These are phyloP conservation scores for Artemisia argyi DNA, from an alignment of 129 eudicot species.

Conservation along the genomic window DNA sequence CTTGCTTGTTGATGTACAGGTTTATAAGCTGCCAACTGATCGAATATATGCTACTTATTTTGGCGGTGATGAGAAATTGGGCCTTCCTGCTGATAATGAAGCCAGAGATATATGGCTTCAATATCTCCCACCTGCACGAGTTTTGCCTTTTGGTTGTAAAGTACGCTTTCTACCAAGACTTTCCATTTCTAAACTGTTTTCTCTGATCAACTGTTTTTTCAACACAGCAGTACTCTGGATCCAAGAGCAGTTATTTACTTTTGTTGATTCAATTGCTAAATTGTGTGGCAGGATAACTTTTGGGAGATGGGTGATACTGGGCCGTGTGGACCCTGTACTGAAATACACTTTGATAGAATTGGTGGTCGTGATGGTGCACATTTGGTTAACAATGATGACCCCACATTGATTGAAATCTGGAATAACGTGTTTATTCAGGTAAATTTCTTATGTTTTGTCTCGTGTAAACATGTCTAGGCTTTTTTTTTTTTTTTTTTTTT, in stretches of 20 bases:
- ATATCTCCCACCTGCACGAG: slow-evolving; percentile 66
- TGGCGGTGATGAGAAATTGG: slow-evolving; percentile 93
- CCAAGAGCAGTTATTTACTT: slow-evolving; percentile 7
- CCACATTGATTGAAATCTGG: slow-evolving; percentile 96
- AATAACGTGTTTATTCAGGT: slow-evolving; percentile 98
- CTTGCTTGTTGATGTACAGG: slow-evolving; percentile 44
- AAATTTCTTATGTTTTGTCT: slow-evolving; percentile 9
- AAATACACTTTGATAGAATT: slow-evolving; percentile 90
- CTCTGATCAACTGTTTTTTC: not conserved
- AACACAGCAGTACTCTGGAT: slow-evolving; percentile 2
- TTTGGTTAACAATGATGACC: slow-evolving; percentile 91
- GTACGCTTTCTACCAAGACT: slow-evolving; percentile 33
- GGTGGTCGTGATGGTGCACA: slow-evolving; percentile 92
- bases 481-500: too few relatives aligned
- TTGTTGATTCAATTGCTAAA: slow-evolving; percentile 1
- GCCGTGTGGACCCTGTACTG: slow-evolving; percentile 99
- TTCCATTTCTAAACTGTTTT: not conserved
- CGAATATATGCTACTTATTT: slow-evolving; percentile 95
- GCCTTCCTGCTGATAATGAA: slow-evolving; percentile 86
- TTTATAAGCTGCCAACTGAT: slow-evolving; percentile 68
- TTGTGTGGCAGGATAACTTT: slow-evolving; percentile 71
- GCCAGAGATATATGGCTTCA: slow-evolving; percentile 88
- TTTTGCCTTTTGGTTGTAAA: slow-evolving; percentile 91
- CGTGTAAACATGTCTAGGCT: not conserved
- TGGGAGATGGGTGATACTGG: slow-evolving; percentile 99